Base-by-base conservation (phyloP, 495 filamentous ascomycete species). In the Annulohypoxylon nitens region DNA sequence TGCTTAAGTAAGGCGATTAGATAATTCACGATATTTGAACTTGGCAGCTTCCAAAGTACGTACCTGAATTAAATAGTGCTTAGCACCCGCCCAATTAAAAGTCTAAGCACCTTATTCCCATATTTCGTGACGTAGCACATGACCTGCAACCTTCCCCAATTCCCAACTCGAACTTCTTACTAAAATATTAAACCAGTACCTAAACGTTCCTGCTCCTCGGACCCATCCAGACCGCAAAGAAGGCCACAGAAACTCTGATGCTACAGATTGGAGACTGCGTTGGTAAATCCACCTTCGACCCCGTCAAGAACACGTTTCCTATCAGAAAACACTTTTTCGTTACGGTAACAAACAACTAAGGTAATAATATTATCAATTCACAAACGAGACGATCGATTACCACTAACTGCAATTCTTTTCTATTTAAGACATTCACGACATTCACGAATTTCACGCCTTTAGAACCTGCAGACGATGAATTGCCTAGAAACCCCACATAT, bases 61-160 rank as follows among this genome's bases (percentile, higher is more conserved):
- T 70, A 70, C 48, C 47, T 50, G 23, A 14, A 30, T 3, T 30
- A 6, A 12, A 6, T 47, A 47, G 11, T 26, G 50, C 43, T 16
- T 51, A 26, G 16, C 64, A 37, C 33, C 57, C 53, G 36, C 33
- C 45, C 62, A 55, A 67, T 62, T 34, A 62, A 20, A 62, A 62
- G 10, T 25, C 59, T 48, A 16, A 61, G 41, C 23, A 61, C 59
- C 8, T 58, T 58, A 48, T 34, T 47, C 30, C 55, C 57, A 11
- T 60, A 65, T 69, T 69, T 60, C 39, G 71, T 74, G 71, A 74
- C 66, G 71, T 74, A 71, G 67, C 71, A 74, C 61, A 70, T 74
- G 67, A 74, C 67, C 34, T 70, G 54, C 53, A 69, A 61, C 57
- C 67, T 34, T 55, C 57, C 67, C 43, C 39, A 69, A 67, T 45